Conservation (phyloP, 2,329 filamentous ascomycete species). For the Chaetomium olivaceum region DNA sequence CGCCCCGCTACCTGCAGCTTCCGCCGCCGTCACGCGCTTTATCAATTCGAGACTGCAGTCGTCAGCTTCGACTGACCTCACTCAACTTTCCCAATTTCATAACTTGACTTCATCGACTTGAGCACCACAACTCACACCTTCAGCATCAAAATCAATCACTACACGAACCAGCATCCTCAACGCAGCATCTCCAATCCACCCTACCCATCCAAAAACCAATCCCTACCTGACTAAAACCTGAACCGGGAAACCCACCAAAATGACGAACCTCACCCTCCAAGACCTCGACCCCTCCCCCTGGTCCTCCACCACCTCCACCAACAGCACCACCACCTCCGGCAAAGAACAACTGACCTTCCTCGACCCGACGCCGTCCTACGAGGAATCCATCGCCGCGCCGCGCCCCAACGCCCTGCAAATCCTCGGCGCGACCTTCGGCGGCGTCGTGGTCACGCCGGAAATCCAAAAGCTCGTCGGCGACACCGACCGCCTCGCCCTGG, state of each 20-base stretch:
- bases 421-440: slow-evolving; percentile 32
- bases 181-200: not conserved
- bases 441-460: slow-evolving; percentile 29
- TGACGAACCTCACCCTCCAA: slow-evolving; percentile 1
- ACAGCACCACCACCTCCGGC: too few species aligned
- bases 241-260: too few species aligned
- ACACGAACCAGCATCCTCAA: not conserved
- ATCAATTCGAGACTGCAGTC: not conserved
- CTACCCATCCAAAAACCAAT: not conserved
- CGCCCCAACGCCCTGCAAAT: slow-evolving; percentile 21
- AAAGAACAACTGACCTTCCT: slow-evolving; percentile 8
- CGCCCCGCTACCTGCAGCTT: not conserved
- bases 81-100: not conserved
- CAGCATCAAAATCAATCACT: not conserved
- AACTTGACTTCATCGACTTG: not conserved
- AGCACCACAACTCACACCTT: not conserved
- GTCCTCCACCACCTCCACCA: not conserved
- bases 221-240: too few species aligned
- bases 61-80: not conserved
- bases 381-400: slow-evolving; percentile 18
- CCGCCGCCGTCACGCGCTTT: not conserved
- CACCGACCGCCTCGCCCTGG: slow-evolving; percentile 20
- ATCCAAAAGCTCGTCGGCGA: slow-evolving; percentile 23
- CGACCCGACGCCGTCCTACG: slow-evolving; percentile 25
- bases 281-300: not conserved